phyloP scores from a whole-genome alignment of 1,139 yeast genomes.

The Blastobotrys illinoisensis region DNA sequence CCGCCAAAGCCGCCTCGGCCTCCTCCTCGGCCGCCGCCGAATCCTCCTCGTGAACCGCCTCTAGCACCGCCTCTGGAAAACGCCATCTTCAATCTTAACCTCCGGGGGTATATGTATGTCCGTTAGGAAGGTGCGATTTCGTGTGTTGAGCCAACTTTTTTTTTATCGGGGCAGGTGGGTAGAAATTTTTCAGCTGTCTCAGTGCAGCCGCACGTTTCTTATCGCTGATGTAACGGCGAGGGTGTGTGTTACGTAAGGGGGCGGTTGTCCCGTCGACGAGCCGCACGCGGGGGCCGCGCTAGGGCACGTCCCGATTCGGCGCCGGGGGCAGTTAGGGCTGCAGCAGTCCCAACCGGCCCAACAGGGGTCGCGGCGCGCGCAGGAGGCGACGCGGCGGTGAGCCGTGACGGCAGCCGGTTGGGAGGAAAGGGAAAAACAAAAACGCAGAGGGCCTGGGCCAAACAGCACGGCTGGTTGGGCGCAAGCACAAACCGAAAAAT shows the following conservation, averaged over 20 bases:
- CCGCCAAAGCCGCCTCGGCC: slow-evolving; percentile 34
- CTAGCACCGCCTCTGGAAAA: slow-evolving; percentile 24
- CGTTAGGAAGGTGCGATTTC: slow-evolving; percentile 1
- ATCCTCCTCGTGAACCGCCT: slow-evolving; percentile 31
- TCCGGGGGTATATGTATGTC: slow-evolving; percentile 2
- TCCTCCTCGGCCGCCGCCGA: slow-evolving; percentile 27
- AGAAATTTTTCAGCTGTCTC: neutral
- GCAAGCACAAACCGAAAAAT: neutral
- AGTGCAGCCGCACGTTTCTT: neutral
- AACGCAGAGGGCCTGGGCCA: neutral
- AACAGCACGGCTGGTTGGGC: neutral
- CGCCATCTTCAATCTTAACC: slow-evolving; percentile 39
- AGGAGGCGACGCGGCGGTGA: too few species aligned
- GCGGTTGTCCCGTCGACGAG: neutral
- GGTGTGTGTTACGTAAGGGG: neutral
- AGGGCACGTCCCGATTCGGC: neutral
- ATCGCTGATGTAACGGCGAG: neutral
- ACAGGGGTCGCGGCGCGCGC: too few species aligned
- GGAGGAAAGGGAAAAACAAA: neutral
- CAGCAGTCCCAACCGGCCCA: too few species aligned
- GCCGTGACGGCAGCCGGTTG: neutral
- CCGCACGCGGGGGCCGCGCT: neutral
- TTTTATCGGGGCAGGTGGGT: slow-evolving; percentile 2
- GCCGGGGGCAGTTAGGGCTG: neutral
- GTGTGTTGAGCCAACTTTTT: neutral